These are phyloP conservation scores for Abelmoschus esculentus DNA, from an alignment of 345 rosid species.

Conservation along the genomic window DNA sequence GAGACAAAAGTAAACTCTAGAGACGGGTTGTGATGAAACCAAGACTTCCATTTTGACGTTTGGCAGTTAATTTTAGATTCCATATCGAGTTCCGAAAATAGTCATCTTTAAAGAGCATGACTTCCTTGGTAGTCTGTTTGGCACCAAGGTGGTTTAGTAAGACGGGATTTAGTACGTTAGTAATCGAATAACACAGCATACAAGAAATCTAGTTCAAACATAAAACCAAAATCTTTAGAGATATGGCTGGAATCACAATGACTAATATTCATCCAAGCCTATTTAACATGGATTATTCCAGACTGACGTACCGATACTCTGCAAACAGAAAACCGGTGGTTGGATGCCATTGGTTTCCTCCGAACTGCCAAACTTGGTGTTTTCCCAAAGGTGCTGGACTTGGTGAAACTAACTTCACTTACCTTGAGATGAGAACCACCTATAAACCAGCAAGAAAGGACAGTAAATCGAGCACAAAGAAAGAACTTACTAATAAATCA, in stretches of 20 bases:
- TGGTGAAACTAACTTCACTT: slow-evolving; percentile 30
- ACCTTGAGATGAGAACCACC: slow-evolving; percentile 41
- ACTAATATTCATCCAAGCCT: not conserved
- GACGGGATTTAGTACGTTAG: not conserved
- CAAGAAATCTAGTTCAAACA: not conserved
- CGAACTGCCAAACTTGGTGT: slow-evolving; percentile 30
- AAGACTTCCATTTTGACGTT: not conserved
- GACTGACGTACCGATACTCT: slow-evolving; percentile 39
- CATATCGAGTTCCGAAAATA: too few species aligned
- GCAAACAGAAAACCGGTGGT: slow-evolving; percentile 43
- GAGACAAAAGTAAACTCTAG: not conserved
- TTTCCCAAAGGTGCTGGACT: slow-evolving; percentile 31
- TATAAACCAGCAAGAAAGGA: slow-evolving; percentile 10
- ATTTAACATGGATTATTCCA: not conserved
- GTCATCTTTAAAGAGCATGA: not conserved
- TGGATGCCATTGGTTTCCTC: slow-evolving; percentile 29
- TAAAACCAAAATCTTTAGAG: not conserved
- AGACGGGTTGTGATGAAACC: not conserved
- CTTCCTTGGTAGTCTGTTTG: not conserved
- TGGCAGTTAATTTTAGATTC: not conserved
- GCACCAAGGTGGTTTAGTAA: not conserved
- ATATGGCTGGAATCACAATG: not conserved
- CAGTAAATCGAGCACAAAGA: not conserved
- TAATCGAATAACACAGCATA: not conserved
- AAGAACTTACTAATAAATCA: not conserved